phyloP scores from a whole-genome alignment of 2,329 filamentous ascomycete species.

The Xylaria hypoxylon region DNA sequence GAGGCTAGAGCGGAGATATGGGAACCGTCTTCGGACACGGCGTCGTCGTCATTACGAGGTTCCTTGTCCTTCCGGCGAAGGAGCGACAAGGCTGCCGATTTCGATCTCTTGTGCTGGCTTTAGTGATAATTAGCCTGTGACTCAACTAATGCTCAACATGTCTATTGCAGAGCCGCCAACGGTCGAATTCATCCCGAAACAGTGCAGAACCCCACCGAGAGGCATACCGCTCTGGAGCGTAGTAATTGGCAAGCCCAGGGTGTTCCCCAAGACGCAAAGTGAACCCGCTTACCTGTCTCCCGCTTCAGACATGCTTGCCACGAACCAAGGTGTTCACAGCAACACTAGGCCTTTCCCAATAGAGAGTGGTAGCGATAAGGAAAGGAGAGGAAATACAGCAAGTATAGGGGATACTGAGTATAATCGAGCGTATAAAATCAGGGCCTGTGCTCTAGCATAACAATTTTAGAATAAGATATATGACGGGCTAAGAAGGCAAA shows the following conservation, averaged over 20 bases:
- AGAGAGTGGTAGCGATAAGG: neutral
- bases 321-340: slow-evolving; percentile 20
- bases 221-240: slow-evolving; percentile 4
- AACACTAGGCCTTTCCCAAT: neutral
- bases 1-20: slow-evolving; percentile 51
- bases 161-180: neutral
- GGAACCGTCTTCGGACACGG: slow-evolving; percentile 61
- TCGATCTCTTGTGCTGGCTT: slow-evolving; percentile 66
- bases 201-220: neutral
- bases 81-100: slow-evolving; percentile 65
- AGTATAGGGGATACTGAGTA: slow-evolving; percentile 7
- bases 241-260: slow-evolving; percentile 16
- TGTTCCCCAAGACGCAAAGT: neutral
- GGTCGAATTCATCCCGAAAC: neutral
- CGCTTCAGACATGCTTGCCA: slow-evolving; percentile 52
- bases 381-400: neutral
- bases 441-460: slow-evolving; percentile 9
- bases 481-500: slow-evolving; percentile 1
- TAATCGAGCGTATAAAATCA: slow-evolving; percentile 11
- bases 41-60: slow-evolving; percentile 60
- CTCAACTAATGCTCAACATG: neutral
- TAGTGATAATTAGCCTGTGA: slow-evolving; percentile 31
- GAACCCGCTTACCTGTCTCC: slow-evolving; percentile 52
- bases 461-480: slow-evolving; percentile 12
- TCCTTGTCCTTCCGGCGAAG: slow-evolving; percentile 63